phyloP scores from a whole-genome alignment of 345 rosid genomes.

The Euphorbia peplus region DNA sequence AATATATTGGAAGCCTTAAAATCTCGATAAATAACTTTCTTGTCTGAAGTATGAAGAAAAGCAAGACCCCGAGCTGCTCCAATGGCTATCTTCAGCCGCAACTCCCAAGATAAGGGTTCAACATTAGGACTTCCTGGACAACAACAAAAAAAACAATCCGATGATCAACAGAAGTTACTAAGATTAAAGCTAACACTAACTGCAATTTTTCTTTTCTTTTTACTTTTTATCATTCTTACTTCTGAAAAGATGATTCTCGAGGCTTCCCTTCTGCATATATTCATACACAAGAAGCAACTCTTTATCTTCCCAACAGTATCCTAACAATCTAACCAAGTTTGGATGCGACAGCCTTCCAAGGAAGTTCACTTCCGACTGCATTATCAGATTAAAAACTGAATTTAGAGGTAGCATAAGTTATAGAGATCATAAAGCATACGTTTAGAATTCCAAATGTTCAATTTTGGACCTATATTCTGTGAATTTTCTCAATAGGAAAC shows the following conservation, averaged over 20 bases:
- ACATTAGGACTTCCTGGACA: constrained; percentile 41
- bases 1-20: constrained; percentile 82
- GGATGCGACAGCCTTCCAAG: constrained; percentile 78
- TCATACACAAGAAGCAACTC: constrained; percentile 79
- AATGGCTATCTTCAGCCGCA: constrained; percentile 64
- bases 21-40: constrained; percentile 76
- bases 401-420: constrained; percentile 10
- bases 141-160: constrained; percentile 14
- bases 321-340: constrained; percentile 68
- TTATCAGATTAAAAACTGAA: constrained; percentile 10
- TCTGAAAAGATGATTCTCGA: constrained; percentile 79
- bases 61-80: constrained; percentile 85
- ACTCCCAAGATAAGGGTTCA: constrained; percentile 78
- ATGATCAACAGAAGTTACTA: constrained; percentile 4
- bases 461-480: not conserved
- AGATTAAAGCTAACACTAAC: not conserved
- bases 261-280: constrained; percentile 74
- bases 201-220: too few species aligned
- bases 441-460: not conserved
- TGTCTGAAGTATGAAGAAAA: constrained; percentile 64
- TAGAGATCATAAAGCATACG: not conserved
- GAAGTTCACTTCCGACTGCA: constrained; percentile 84
- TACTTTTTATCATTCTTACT: constrained; percentile 40
- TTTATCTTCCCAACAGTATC: constrained; percentile 74
- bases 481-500: too few species aligned